These are phyloP conservation scores for Chrysosporium keratinophilum DNA, from an alignment of 2,329 filamentous ascomycete species.

Conservation along the genomic window DNA sequence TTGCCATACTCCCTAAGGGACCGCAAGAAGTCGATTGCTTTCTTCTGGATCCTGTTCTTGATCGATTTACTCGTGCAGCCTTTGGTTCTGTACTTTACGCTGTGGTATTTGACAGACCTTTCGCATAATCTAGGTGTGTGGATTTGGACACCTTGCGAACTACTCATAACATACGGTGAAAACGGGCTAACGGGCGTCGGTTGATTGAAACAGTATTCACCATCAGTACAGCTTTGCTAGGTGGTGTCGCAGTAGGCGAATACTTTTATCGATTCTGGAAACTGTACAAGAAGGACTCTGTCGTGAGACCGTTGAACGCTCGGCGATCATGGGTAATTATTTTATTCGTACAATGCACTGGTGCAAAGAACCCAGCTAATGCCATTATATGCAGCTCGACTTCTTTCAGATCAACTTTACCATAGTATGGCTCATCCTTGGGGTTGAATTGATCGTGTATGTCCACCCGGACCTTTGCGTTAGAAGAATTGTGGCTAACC, in stretches of 20 bases:
- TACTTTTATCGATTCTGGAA: constrained; percentile 36
- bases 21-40: constrained; percentile 45
- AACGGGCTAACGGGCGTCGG: not conserved
- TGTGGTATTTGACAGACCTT: constrained; percentile 49
- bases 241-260: constrained; percentile 35
- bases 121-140: constrained; percentile 31
- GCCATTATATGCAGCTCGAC: constrained; percentile 27
- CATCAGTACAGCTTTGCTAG: constrained; percentile 33
- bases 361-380: constrained; percentile 6
- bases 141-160: not conserved
- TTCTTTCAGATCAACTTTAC: constrained; percentile 41
- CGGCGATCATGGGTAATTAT: constrained; percentile 32
- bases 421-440: constrained; percentile 36
- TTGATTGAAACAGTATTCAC: constrained; percentile 29
- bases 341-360: no score
- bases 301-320: constrained; percentile 33
- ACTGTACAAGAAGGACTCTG: constrained; percentile 30
- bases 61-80: constrained; percentile 51
- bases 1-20: constrained; percentile 47
- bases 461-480: constrained; percentile 12
- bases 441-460: constrained; percentile 35
- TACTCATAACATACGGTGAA: no score
- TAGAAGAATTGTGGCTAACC: not conserved
- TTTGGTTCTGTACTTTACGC: constrained; percentile 49
- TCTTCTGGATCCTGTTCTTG: constrained; percentile 52